Conservation (phyloP, 805 yeast genomes). For the Scheffersomyces lignosus region DNA sequence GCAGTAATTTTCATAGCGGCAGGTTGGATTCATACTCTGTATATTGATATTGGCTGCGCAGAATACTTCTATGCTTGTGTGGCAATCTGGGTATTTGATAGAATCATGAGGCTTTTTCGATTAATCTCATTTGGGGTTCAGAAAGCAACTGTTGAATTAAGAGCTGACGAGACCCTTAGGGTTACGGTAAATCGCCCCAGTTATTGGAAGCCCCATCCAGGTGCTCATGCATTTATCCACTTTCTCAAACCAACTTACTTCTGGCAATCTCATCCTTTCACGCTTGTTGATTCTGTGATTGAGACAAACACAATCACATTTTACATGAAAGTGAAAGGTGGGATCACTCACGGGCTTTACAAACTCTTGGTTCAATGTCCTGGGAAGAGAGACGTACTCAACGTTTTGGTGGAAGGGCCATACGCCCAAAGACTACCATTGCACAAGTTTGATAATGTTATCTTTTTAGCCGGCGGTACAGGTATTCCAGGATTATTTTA, state of each 20-base stretch:
- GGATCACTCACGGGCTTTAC: slow-evolving; percentile 42
- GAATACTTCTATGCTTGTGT: slow-evolving; percentile 51
- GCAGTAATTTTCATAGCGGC: slow-evolving; percentile 46
- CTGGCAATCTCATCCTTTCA: slow-evolving; percentile 73
- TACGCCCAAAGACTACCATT: slow-evolving; percentile 31
- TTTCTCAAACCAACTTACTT: slow-evolving; percentile 45
- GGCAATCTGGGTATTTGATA: slow-evolving; percentile 71
- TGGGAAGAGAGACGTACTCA: slow-evolving; percentile 22
- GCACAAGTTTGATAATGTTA: slow-evolving; percentile 30
- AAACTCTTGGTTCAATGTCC: slow-evolving; percentile 25
- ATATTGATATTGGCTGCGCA: slow-evolving; percentile 25
- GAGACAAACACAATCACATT: slow-evolving; percentile 47
- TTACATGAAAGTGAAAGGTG: slow-evolving; percentile 51
- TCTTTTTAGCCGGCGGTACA: slow-evolving; percentile 36
- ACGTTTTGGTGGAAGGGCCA: slow-evolving; percentile 38
- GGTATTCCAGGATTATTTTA: slow-evolving; percentile 39
- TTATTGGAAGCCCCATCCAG: slow-evolving; percentile 57
- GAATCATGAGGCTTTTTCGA: slow-evolving; percentile 56
- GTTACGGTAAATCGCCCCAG: slow-evolving; percentile 52
- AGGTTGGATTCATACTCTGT: slow-evolving; percentile 46
- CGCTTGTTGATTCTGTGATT: slow-evolving; percentile 44
- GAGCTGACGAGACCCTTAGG: slow-evolving; percentile 47
- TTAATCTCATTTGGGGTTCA: slow-evolving; percentile 61
- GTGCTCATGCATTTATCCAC: slow-evolving; percentile 62
- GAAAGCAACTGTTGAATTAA: slow-evolving; percentile 42